Evolutionary conservation across 352 stramenopile genomes (phyloP).

Genomic region (Globisporangium barbulae): DNA sequence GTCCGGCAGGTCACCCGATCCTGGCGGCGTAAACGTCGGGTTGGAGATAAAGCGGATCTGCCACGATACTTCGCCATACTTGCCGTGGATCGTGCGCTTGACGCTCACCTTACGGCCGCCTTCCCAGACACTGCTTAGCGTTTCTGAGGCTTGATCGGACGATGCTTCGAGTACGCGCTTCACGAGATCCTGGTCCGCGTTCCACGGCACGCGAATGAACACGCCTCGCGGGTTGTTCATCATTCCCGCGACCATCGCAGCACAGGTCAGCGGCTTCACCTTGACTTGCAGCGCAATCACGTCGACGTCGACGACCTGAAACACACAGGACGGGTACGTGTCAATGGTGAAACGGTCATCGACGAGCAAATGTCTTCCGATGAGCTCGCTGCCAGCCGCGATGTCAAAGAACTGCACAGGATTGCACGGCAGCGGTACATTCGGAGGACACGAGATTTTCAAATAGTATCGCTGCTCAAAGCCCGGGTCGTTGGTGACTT

Average conservation of each 20-base stretch:
- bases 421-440: constrained; percentile 19
- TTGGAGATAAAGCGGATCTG: constrained; percentile 94
- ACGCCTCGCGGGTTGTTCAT: constrained; percentile 21
- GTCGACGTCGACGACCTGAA: constrained; percentile 34
- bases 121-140: constrained; percentile 28
- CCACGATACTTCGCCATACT: constrained; percentile 95
- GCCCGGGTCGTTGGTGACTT: constrained; percentile 74
- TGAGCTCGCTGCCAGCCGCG: constrained; percentile 20
- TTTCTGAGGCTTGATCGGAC: constrained; percentile 38
- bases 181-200: constrained; percentile 49
- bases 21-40: constrained; percentile 80
- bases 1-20: constrained; percentile 84
- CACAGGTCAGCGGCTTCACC: constrained; percentile 34
- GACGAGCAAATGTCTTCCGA: constrained; percentile 31
- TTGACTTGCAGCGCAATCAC: constrained; percentile 30
- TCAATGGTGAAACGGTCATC: constrained; percentile 59
- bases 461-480: constrained; percentile 41
- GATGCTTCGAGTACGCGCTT: constrained; percentile 52
- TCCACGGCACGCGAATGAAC: constrained; percentile 56
- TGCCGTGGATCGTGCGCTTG: constrained; percentile 86
- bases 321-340: constrained; percentile 49
- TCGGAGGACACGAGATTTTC: constrained; percentile 27
- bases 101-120: constrained; percentile 82
- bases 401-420: constrained; percentile 34
- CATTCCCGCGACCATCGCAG: constrained; percentile 18